Base-by-base conservation (phyloP, 768 basidiomycete species). In the Neoboletus subvelutipes region DNA sequence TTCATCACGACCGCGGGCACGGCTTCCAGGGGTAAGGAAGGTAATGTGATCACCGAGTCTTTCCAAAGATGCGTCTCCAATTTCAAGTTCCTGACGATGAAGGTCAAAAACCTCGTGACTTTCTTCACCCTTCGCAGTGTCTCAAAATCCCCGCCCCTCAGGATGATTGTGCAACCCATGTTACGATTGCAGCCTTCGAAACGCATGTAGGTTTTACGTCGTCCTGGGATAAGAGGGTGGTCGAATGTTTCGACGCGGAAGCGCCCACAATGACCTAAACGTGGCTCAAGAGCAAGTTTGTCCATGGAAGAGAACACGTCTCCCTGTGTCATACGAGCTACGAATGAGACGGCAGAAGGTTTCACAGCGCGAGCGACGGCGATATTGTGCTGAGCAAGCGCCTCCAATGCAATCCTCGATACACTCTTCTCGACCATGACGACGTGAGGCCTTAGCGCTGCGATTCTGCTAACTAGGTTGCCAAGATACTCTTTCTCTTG, bases 261-360 rank as follows among this genome's bases (percentile, higher is more conserved):
- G 20, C 83, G 82, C 7, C 83, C 76, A 67, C 95, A 98, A 64
- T 96, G 88, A 2, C 96, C 96, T 24, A 98, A 75, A 36, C 86
- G 86, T 8, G 95, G 93, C 67, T 96, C 92, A 57, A 92, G 74
- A 1, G 93, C 92, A 39, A 98, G 79, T 66, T 92, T 90, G 67
- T 97, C 95, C 81, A 97, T 95, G 5, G 94, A 96, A 4, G 93
- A 93, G 68, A 98, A 90, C 15, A 98, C 85, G 62, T 96, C 95
- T 20, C 90, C 91, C 67, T 96, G 93, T 1, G 94, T 96, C 84
- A 94, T 94, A 31, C 95, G 80, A n/a, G 94, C 84, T 45, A 98
- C 84, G 47, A 90, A 88, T 46, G 88, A 83, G 49, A 98, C 84
- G 1, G 94, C 94, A 50, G 89, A 88, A 1, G 86, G 80, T 66